phyloP scores from a whole-genome alignment of 1,284 basidiomycete genomes.

The Entoloma clypeatum region DNA sequence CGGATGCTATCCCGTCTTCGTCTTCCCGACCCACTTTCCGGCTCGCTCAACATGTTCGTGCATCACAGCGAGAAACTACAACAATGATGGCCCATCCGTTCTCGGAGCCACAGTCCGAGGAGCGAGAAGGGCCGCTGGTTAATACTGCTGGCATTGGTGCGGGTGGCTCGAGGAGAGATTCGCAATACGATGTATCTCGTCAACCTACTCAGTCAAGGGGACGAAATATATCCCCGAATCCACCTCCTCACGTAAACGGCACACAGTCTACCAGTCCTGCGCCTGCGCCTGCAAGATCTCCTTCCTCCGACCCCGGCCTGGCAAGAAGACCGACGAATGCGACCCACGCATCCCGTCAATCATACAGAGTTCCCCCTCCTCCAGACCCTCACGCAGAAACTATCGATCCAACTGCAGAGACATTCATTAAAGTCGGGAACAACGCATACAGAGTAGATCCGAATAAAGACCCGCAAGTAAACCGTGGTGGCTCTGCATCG shows the following conservation, averaged over 20 bases:
- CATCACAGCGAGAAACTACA: constrained; percentile 46
- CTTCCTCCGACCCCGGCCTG: constrained; percentile 8
- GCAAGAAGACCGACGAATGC: constrained; percentile 10
- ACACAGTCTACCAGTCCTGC: constrained; percentile 13
- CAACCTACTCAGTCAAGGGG: constrained; percentile 27
- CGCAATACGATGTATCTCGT: constrained; percentile 25
- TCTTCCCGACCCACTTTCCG: constrained; percentile 50
- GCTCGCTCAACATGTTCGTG: constrained; percentile 55
- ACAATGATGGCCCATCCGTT: constrained; percentile 27
- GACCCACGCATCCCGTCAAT: constrained; percentile 14
- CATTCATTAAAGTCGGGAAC: constrained; percentile 65
- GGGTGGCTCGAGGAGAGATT: constrained; percentile 39
- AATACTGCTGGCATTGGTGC: constrained; percentile 69
- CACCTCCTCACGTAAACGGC: constrained; percentile 29
- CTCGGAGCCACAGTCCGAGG: constrained; percentile 31
- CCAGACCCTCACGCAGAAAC: constrained; percentile 53
- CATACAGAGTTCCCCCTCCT: constrained; percentile 15
- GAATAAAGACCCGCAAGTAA: constrained; percentile 53
- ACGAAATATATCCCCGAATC: constrained; percentile 10
- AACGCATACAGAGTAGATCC: constrained; percentile 66
- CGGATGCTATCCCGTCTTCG: constrained; percentile 58
- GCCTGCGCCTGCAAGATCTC: constrained; percentile 13
- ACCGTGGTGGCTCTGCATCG: constrained; percentile 29
- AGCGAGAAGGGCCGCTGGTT: constrained; percentile 43
- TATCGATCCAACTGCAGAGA: constrained; percentile 55